Conservation (phyloP, 805 yeast genomes). For the Ogataea trehalophila region DNA sequence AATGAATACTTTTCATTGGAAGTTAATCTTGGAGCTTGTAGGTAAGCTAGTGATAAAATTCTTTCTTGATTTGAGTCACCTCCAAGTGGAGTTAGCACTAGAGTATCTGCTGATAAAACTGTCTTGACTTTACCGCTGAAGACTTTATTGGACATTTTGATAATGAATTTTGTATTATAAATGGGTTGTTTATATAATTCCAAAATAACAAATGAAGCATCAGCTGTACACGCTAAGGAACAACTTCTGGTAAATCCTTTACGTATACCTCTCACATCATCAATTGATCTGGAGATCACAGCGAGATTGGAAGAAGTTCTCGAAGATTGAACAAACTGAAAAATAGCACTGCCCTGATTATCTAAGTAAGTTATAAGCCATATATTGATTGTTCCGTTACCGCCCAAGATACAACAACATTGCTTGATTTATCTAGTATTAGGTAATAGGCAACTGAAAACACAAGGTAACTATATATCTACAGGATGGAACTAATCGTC, state of each 20-base stretch:
- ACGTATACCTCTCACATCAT: too few relatives aligned
- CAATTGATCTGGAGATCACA: too few relatives aligned
- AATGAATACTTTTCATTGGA: slow-evolving; percentile 45
- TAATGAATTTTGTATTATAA: background rate
- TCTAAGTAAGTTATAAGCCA: background rate
- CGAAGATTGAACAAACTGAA: too few relatives aligned
- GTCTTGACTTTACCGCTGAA: slow-evolving; percentile 60
- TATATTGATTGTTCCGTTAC: background rate
- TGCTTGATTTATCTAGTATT: too few relatives aligned
- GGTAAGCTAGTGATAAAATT: slow-evolving; percentile 57
- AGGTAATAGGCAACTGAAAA: too few relatives aligned
- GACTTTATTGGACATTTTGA: slow-evolving; percentile 25
- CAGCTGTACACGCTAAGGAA: too few relatives aligned
- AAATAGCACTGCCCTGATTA: too few relatives aligned
- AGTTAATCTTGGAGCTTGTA: slow-evolving; percentile 51
- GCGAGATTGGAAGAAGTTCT: too few relatives aligned
- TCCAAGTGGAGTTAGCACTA: slow-evolving; percentile 52
- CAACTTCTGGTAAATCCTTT: too few relatives aligned
- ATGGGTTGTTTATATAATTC: background rate
- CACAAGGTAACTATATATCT: too few relatives aligned
- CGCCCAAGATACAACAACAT: background rate
- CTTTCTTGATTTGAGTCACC: slow-evolving; percentile 53
- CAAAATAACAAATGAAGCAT: too few relatives aligned
- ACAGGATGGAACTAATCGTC: background rate
- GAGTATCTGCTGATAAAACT: slow-evolving; percentile 67